Evolutionary conservation across 345 rosid species (phyloP), one percentile per base, ranked within the genome.

Genomic region (Lumnitzera littorea): DNA sequence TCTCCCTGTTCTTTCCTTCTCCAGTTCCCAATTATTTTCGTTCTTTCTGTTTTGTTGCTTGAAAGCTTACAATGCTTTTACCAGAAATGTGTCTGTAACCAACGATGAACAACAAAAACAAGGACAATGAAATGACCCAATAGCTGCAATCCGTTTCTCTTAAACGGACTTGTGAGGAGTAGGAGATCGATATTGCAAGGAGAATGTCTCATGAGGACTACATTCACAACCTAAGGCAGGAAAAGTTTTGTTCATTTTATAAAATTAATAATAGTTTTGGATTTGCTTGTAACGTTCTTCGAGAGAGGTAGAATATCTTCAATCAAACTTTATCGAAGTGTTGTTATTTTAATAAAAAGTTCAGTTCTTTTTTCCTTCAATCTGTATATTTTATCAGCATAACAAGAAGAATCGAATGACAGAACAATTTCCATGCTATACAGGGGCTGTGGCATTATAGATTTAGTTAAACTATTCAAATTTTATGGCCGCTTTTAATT

Each of bases 191-290:
- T 50, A 36, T 36, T 36, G 11, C 43, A 4, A 78, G 79, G 46
- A 86, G 82, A 0, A 76, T 84, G 86, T 78, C 89, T 51, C 89
- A 86, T 62, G 78, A 70, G 41, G 94, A 80, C 70, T 86, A 84
- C 63, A 69, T 86, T 24, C 58, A 55, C 17, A 80, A 73, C 72
- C 70, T 73, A 70, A 80, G 94, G 89, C 51, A 62, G 55, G 43
- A 1, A 36, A 36, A 36, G 43, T 36, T 36, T 0, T 36, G 11
- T 36, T 36, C 43, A 4, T 36, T 36, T 36, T 7, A 9, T 36
- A 4, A 4, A 15, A 29, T 49, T 69, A 12, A 12, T 15, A 49
- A 16, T 6, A n/a, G 15, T 49, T 78, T 13, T 62, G 41, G 48
- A 43, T 46, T 41, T 12, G 50, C 15, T 66, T n/a, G 9, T 5